Base-by-base conservation (phyloP, 768 basidiomycete species). In the Lactarius quietus region DNA sequence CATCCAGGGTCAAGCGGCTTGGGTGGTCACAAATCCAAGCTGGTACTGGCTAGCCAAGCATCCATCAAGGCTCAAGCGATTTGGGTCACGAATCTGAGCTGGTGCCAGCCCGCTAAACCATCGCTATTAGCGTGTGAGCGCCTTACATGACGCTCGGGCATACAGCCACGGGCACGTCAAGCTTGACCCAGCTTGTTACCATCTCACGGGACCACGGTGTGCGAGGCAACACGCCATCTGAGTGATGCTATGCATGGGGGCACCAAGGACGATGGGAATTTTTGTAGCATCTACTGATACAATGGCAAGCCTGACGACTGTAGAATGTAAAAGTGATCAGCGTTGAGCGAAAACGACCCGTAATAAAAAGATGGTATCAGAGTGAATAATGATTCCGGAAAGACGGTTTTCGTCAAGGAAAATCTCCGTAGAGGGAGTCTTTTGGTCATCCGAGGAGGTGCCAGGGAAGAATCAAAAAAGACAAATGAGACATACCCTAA, bases 361-460 rank as follows among this genome's bases (percentile, higher is more conserved):
- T 1, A 8, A 23, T 45, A 23, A 58, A 15, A 64, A 72, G 52
- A 67, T 63, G 57, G 68, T 62, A 56, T 92, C 90, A 92, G 90
- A 88, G 81, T 78, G 80, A 78, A 86, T 86, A 86, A 87, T 89
- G 89, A 90, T 91, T 91, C 89, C 89, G 89, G 89, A 83, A 88
- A 90, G 87, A 88, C 86, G 70, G 73, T 78, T 80, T 78, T 91
- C 91, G 81, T 86, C 90, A 88, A 71, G 64, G 81, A 80, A 79
- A 75, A 75, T 81, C 85, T 93, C 91, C 79, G 91, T 88, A 74
- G 91, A 93, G 92, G 92, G 92, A 93, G 92, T 92, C 91, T 90
- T 81, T 76, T 84, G 86, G 84, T 92, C 91, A 93, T 93, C 92
- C 73, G 58, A 70, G 60, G 23, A 26, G n/a, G n/a, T 41, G 15